A percentile compares a stretch with the other conserved stretches of the same genome.
phyloP scores from a whole-genome alignment of 306 rosid genomes.

The Pterocarpus macrocarpus region DNA sequence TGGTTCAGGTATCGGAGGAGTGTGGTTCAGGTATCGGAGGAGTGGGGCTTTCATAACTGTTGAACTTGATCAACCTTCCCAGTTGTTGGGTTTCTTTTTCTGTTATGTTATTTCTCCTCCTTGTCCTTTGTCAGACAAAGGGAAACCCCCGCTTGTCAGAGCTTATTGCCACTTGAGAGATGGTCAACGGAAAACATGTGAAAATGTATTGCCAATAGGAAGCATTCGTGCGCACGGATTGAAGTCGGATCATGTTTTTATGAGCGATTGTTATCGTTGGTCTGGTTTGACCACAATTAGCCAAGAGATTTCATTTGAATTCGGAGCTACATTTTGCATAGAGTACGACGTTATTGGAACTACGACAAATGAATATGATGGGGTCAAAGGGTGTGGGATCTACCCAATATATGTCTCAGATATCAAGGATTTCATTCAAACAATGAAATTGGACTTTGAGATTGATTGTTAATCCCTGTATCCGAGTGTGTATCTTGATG shows the following conservation, averaged over 20 bases:
- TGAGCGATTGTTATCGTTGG: neutral
- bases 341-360: too few relatives aligned
- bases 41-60: neutral
- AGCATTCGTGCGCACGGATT: neutral
- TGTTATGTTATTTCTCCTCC: too few relatives aligned
- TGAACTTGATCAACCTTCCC: constrained; percentile 7
- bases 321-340: neutral
- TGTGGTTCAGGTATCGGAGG: constrained; percentile 5
- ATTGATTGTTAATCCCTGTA: neutral
- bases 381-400: constrained; percentile 1
- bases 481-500: too few relatives aligned
- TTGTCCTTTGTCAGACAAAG: too few relatives aligned
- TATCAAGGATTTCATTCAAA: neutral
- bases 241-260: neutral
- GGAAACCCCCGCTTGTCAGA: too few relatives aligned
- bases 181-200: neutral
- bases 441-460: neutral
- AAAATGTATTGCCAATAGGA: neutral
- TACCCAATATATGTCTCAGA: neutral
- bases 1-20: constrained; percentile 21
- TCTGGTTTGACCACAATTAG: too few relatives aligned
- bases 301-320: constrained; percentile 5
- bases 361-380: neutral
- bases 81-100: too few relatives aligned
- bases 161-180: neutral